These are phyloP conservation scores for Serendipita vermifera DNA, from an alignment of 768 basidiomycete genomes.

Conservation along the genomic window DNA sequence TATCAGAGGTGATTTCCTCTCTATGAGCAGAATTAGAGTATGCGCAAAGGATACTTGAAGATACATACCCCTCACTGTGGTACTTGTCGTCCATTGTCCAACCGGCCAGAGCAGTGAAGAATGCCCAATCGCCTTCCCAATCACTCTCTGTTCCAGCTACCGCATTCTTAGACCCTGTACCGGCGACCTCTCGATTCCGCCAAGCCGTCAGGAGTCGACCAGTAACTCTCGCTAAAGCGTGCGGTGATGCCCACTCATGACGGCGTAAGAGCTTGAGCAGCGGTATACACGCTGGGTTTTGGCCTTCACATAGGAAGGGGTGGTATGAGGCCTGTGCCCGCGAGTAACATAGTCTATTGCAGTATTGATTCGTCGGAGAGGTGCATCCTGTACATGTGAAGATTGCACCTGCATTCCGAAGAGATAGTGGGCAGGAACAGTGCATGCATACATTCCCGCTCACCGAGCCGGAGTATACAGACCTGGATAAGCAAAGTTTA, in stretches of 20 bases:
- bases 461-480: too few species aligned
- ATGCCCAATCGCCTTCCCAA: conserved; percentile 38
- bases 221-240: conserved; percentile 56
- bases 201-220: conserved; percentile 46
- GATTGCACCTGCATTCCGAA: too few species aligned
- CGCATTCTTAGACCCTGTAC: too few species aligned
- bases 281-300: conserved; percentile 54
- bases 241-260: conserved; percentile 52
- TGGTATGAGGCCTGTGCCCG: conserved; percentile 49
- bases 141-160: conserved; percentile 18
- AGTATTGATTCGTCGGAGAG: conserved; percentile 43
- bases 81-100: conserved; percentile 63
- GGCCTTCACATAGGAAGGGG: conserved; percentile 56
- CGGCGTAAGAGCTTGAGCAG: conserved; percentile 48
- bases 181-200: conserved; percentile 38
- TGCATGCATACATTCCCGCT: conserved; percentile 42
- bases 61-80: conserved; percentile 39
- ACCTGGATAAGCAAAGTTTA: too few species aligned
- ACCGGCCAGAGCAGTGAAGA: conserved; percentile 51
- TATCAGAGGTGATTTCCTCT: too few species aligned
- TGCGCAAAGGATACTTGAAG: too few species aligned
- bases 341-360: conserved; percentile 61
- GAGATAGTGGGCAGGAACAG: conserved; percentile 29
- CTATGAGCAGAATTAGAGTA: too few species aligned
- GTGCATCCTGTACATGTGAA: conserved; percentile 40